Conservation (phyloP, 805 yeast species). For the Teunomyces pallodes region DNA sequence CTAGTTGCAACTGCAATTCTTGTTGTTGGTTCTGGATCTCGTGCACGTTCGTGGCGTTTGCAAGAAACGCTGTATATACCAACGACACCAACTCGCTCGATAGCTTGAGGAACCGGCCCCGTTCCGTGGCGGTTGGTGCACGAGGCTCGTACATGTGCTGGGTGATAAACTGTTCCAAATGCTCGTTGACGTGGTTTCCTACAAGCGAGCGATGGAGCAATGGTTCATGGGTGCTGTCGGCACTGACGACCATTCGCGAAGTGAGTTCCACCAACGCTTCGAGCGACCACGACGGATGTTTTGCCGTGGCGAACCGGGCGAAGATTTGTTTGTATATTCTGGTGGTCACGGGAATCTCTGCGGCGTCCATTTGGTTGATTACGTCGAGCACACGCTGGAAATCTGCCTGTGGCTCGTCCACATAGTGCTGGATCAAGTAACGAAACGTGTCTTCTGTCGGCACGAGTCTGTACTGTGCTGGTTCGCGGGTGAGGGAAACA, state of each 20-base stretch:
- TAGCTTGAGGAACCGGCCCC: conserved; percentile 21
- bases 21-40: conserved; percentile 1
- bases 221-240: neutral
- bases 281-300: conserved; percentile 4
- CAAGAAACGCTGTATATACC: conserved; percentile 14
- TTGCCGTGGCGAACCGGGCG: conserved; percentile 9
- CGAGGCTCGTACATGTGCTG: neutral
- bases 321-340: conserved; percentile 24
- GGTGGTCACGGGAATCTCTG: conserved; percentile 32
- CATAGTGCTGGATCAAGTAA: conserved; percentile 14
- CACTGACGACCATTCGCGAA: conserved; percentile 4
- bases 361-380: conserved; percentile 16
- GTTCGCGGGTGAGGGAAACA: conserved; percentile 11
- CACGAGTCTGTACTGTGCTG: conserved; percentile 9
- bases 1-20: conserved; percentile 7
- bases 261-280: conserved; percentile 11
- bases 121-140: neutral
- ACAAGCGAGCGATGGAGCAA: conserved; percentile 15
- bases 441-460: conserved; percentile 28
- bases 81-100: conserved; percentile 15
- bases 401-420: neutral
- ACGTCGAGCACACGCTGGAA: neutral
- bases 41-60: conserved; percentile 3
- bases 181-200: conserved; percentile 11
- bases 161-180: conserved; percentile 6